Evolutionary conservation across 2,329 filamentous ascomycete species (phyloP).

Genomic region (Penicillium sp.): DNA sequence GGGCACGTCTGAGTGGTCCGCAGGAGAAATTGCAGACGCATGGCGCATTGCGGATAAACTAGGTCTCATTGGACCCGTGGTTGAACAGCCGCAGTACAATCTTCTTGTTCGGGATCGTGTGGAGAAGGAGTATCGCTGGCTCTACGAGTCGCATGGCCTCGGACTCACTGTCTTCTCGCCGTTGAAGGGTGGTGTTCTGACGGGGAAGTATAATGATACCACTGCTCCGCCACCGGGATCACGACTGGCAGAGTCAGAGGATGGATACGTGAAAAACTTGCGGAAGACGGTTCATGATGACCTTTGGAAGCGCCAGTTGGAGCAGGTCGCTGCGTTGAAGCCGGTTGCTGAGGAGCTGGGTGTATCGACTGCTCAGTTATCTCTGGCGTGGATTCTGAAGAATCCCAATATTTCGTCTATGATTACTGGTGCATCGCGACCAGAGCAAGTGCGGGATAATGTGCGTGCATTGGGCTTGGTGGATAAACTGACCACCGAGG

Average conservation of each 20-base stretch:
- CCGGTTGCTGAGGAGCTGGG: conserved; percentile 61
- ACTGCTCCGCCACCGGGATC: conserved; percentile 50
- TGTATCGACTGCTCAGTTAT: conserved; percentile 51
- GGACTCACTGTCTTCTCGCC: conserved; percentile 61
- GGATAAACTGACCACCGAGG: conserved; percentile 39
- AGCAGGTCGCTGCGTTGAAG: conserved; percentile 40
- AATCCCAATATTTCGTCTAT: conserved; percentile 51
- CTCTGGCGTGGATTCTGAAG: conserved; percentile 52
- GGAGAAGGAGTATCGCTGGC: conserved; percentile 56
- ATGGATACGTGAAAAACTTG: conserved; percentile 50
- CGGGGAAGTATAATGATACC: conserved; percentile 59
- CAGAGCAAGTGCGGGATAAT: conserved; percentile 39
- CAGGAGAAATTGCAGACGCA: conserved; percentile 59
- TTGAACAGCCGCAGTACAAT: conserved; percentile 64
- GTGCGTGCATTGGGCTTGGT: conserved; percentile 43
- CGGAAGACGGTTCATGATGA: conserved; percentile 43
- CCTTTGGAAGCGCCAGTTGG: conserved; percentile 22
- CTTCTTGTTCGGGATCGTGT: conserved; percentile 57
- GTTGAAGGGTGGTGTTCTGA: conserved; percentile 55
- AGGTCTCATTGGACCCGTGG: conserved; percentile 56
- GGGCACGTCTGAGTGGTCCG: conserved; percentile 64
- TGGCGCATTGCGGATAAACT: conserved; percentile 57
- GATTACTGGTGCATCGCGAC: conserved; percentile 47
- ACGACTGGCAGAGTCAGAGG: conserved; percentile 51
- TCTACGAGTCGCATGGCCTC: conserved; percentile 56